Percentiles rank a stretch among this genome's conserved stretches.
Evolutionary conservation across 768 basidiomycete species (phyloP).

Genomic region (Kwoniella newhampshirensis): DNA sequence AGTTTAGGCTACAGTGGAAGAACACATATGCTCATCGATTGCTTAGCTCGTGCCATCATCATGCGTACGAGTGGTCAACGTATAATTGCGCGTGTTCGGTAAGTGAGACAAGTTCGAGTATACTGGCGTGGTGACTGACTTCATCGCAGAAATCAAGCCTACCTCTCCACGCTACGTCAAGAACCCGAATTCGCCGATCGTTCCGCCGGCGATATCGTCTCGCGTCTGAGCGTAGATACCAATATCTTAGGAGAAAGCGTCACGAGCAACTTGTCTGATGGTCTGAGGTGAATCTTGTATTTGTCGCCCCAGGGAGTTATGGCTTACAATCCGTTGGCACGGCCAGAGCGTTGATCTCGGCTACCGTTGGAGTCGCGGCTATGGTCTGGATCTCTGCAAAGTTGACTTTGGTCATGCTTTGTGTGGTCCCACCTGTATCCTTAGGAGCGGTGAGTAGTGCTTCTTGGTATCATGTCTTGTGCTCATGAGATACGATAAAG

Average conservation of each 20-base stretch:
- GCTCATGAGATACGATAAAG: slow-evolving; percentile 54
- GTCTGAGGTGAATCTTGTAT: slow-evolving; percentile 51
- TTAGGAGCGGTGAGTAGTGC: slow-evolving; percentile 52
- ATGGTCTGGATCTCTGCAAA: slow-evolving; percentile 85
- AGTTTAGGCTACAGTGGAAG: slow-evolving; percentile 52
- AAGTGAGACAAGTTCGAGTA: slow-evolving; percentile 4
- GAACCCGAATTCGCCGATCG: slow-evolving; percentile 91
- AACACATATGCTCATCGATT: neutral
- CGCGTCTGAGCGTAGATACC: slow-evolving; percentile 84
- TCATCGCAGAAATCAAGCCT: slow-evolving; percentile 66
- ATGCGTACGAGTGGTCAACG: slow-evolving; percentile 89
- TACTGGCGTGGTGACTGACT: neutral
- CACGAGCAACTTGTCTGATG: slow-evolving; percentile 59
- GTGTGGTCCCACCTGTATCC: slow-evolving; percentile 71
- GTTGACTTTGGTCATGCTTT: slow-evolving; percentile 86
- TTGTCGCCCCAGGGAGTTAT: neutral
- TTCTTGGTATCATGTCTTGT: slow-evolving; percentile 1
- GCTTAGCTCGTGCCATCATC: slow-evolving; percentile 49
- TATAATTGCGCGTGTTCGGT: slow-evolving; percentile 70
- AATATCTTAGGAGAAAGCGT: slow-evolving; percentile 77
- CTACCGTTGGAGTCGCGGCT: slow-evolving; percentile 90
- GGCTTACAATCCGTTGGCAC: neutral
- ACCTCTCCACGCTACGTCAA: slow-evolving; percentile 76
- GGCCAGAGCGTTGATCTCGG: slow-evolving; percentile 81
- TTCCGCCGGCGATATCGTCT: slow-evolving; percentile 90